Evolutionary conservation across 495 filamentous ascomycete species (phyloP).

Genomic region (Endocarpon pusillum): DNA sequence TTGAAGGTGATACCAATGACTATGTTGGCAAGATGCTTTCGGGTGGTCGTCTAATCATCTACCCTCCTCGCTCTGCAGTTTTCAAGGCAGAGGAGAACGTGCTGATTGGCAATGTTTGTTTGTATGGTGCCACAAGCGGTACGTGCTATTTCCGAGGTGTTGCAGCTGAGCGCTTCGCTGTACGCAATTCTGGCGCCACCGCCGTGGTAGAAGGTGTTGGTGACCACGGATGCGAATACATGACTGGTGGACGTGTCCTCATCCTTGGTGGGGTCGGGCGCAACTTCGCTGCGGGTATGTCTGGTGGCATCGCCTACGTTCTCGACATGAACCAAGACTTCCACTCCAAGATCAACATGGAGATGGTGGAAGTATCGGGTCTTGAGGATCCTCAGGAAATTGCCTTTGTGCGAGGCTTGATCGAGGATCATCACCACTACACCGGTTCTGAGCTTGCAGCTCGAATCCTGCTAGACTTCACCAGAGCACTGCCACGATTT

Average conservation of each 20-base stretch:
- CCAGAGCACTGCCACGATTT: conserved; percentile 76
- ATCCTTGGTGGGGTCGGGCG: conserved; percentile 86
- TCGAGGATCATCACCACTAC: conserved; percentile 98
- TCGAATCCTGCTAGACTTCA: conserved; percentile 93
- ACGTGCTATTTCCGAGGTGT: conserved; percentile 97
- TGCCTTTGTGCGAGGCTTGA: conserved; percentile 79
- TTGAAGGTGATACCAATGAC: conserved; percentile 95
- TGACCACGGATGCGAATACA: conserved; percentile 98
- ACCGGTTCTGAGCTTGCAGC: conserved; percentile 95
- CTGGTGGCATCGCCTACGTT: conserved; percentile 94
- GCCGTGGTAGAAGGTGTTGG: conserved; percentile 95
- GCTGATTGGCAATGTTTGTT: conserved; percentile 88
- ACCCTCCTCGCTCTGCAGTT: conserved; percentile 80
- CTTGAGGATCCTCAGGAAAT: conserved; percentile 86
- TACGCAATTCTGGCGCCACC: conserved; percentile 92
- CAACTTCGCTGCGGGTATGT: conserved; percentile 99
- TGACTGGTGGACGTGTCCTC: conserved; percentile 92
- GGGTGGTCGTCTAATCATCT: conserved; percentile 88
- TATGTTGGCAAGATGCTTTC: conserved; percentile 98
- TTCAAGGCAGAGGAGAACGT: conserved; percentile 99
- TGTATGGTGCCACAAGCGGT: conserved; percentile 90
- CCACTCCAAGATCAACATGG: conserved; percentile 84
- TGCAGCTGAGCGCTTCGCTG: conserved; percentile 93
- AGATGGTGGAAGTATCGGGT: conserved; percentile 90
- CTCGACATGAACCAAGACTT: conserved; percentile 89